phyloP scores from a whole-genome alignment of 164 flowering plant species.

The Vitis rupestris region DNA sequence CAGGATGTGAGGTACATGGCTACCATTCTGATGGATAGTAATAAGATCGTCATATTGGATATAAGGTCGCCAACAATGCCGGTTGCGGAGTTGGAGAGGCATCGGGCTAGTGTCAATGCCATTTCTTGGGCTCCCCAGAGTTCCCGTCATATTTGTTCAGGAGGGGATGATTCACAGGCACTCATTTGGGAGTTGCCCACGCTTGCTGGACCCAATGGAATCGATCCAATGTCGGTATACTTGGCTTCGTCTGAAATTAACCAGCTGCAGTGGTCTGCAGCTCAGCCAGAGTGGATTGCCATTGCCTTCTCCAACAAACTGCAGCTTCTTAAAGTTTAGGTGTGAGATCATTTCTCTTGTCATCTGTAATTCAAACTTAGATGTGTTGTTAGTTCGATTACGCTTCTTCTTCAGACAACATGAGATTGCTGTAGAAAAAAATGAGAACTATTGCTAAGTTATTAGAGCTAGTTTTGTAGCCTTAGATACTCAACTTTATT shows the following conservation, averaged over 20 bases:
- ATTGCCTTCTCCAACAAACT: conserved; percentile 67
- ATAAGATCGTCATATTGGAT: conserved; percentile 76
- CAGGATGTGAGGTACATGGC: conserved; percentile 88
- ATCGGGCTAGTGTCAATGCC: conserved; percentile 72
- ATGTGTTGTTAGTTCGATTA: no score
- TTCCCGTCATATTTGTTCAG: conserved; percentile 66
- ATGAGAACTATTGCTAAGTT: no score
- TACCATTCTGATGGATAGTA: conserved; percentile 74
- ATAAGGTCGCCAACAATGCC: conserved; percentile 74
- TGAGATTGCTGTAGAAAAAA: no score
- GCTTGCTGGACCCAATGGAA: conserved; percentile 65
- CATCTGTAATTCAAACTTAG: neutral
- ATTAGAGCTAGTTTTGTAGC: no score
- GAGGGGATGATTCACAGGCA: conserved; percentile 82
- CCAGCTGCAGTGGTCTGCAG: conserved; percentile 82
- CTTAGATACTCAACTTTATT: no score
- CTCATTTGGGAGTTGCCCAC: conserved; percentile 86
- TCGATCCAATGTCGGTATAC: conserved; percentile 74
- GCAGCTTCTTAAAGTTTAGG: conserved; percentile 85
- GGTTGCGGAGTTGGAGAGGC: conserved; percentile 83
- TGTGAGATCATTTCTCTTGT: conserved; percentile 1
- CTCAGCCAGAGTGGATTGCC: conserved; percentile 85
- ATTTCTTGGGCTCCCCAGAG: conserved; percentile 91
- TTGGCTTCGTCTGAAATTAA: conserved; percentile 73
- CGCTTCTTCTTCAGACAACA: no score